Conservation (phyloP, 2,329 filamentous ascomycete genomes). For the Fusarium beomiforme region DNA sequence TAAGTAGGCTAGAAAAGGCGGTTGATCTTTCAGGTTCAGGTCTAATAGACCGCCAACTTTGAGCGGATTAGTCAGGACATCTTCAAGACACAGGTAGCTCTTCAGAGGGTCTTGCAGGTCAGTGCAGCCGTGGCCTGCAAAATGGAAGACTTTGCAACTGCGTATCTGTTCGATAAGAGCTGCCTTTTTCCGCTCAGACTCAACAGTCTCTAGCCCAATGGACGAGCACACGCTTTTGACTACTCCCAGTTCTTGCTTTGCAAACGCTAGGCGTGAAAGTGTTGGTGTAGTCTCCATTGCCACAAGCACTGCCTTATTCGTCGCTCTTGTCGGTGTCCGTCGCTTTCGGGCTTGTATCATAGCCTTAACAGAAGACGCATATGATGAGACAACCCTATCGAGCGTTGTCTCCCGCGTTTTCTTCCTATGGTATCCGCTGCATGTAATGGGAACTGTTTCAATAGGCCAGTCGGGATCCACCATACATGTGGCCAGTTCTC, state of each 20-base stretch:
- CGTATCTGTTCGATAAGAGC: not conserved
- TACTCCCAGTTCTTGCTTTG: not conserved
- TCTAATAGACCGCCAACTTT: not conserved
- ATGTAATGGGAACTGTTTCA: not conserved
- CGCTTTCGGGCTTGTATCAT: not conserved
- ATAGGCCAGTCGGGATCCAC: not conserved
- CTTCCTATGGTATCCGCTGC: not conserved
- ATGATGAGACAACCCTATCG: not conserved
- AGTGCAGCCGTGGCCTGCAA: not conserved
- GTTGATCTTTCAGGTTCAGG: not conserved
- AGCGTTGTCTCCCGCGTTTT: not conserved
- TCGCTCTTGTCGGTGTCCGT: not conserved
- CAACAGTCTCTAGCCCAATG: not conserved
- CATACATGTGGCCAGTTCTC: not conserved
- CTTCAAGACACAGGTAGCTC: not conserved
- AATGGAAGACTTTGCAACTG: not conserved
- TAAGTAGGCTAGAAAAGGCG: not conserved
- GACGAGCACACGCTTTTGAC: not conserved
- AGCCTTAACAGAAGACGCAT: not conserved
- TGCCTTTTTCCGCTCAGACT: not conserved
- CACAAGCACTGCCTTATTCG: not conserved
- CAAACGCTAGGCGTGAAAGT: not conserved
- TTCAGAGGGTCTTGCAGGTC: not conserved
- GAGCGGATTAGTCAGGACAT: not conserved
- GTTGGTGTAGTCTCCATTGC: not conserved